Evolutionary conservation across 139 green algal species (phyloP).

Genomic region (Micractinium sp.): DNA sequence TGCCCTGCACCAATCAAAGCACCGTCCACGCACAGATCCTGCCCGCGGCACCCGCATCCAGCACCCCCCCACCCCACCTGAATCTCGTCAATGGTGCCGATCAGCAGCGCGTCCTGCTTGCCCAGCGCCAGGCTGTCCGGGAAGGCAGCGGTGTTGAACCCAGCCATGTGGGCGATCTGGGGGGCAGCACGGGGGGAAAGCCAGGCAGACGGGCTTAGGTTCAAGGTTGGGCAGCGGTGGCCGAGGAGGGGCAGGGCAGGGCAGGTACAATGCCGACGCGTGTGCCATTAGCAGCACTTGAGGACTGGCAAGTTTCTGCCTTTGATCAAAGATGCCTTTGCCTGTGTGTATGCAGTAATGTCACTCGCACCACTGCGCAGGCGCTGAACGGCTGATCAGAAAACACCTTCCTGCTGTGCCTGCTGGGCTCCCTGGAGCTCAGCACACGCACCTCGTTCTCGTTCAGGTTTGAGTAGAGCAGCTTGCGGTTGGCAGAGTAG

Average conservation of each 20-base stretch:
- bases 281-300: too few relatives aligned
- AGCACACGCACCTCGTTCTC: slow-evolving; percentile 84
- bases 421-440: too few relatives aligned
- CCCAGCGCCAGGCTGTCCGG: slow-evolving; percentile 85
- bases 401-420: too few relatives aligned
- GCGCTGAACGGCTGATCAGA: background rate
- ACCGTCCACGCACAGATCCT: too few relatives aligned
- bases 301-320: too few relatives aligned
- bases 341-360: too few relatives aligned
- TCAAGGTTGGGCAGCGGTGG: slow-evolving; percentile 82
- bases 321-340: too few relatives aligned
- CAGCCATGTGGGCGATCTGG: slow-evolving; percentile 83
- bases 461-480: slow-evolving; percentile 98
- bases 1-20: too few relatives aligned
- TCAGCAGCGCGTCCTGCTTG: slow-evolving; percentile 79
- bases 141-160: slow-evolving; percentile 80
- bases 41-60: too few relatives aligned
- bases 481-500: slow-evolving; percentile 89
- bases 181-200: background rate
- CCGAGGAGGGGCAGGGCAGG: slow-evolving; percentile 50
- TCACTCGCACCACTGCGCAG: background rate
- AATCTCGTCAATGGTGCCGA: slow-evolving; percentile 92
- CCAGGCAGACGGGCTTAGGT: background rate
- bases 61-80: background rate
- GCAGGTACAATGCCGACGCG: too few relatives aligned